Conservation (phyloP, 257 asterid species). For the Solanum medicagineum region DNA sequence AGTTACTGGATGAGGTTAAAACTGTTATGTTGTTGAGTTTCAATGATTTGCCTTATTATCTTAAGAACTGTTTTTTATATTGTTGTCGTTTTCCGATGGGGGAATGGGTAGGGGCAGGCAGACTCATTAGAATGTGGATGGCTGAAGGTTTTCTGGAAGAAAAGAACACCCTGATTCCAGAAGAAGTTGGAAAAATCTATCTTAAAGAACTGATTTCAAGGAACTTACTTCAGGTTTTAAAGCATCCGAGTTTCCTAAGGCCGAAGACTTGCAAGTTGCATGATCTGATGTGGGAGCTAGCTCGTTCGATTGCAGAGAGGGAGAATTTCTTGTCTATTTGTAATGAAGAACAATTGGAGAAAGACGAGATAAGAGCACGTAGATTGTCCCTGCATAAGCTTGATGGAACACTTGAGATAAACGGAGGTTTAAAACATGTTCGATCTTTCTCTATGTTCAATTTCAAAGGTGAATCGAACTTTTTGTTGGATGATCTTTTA, state of each 20-base stretch:
- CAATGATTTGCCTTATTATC: slow-evolving; percentile 29
- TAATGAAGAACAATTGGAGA: not conserved
- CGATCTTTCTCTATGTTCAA: slow-evolving; percentile 21
- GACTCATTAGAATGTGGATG: slow-evolving; percentile 38
- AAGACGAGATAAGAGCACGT: slow-evolving; percentile 8
- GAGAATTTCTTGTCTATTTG: slow-evolving; percentile 19
- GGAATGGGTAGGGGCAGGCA: slow-evolving; percentile 17
- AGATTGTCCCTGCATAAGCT: slow-evolving; percentile 19
- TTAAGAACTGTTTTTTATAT: slow-evolving; percentile 34
- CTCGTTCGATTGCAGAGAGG: slow-evolving; percentile 2
- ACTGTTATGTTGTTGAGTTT: slow-evolving; percentile 15
- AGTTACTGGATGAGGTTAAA: slow-evolving; percentile 4
- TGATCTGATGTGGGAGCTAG: slow-evolving; percentile 17
- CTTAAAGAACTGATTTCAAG: slow-evolving; percentile 19
- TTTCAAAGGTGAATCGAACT: not conserved
- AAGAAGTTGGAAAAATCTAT: slow-evolving; percentile 28
- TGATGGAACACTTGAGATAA: not conserved
- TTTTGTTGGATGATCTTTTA: not conserved
- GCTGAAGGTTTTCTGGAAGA: slow-evolving; percentile 29
- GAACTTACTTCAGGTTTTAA: slow-evolving; percentile 24
- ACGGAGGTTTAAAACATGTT: not conserved
- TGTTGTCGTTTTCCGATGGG: slow-evolving; percentile 35
- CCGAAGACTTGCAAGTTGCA: slow-evolving; percentile 17
- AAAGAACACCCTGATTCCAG: slow-evolving; percentile 6
- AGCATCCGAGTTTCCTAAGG: slow-evolving; percentile 11